Base-by-base conservation (phyloP, 139 green algal genomes). In the Micractinium sp. region DNA sequence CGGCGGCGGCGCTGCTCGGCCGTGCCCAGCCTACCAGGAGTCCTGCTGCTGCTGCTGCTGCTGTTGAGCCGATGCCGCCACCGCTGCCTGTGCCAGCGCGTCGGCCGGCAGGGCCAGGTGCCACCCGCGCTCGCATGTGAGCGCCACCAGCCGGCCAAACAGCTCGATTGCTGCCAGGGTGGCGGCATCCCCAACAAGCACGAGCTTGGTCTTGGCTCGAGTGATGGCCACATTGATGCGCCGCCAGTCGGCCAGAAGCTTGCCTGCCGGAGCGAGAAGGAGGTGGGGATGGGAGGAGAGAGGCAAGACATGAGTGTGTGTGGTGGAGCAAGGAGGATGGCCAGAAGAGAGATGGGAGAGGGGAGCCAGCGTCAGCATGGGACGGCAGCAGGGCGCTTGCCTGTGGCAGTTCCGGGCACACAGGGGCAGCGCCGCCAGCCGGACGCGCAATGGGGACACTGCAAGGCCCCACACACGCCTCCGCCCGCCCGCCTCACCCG, bases 201-300 rank as follows among this genome's bases (percentile, higher is more conserved):
- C 67, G 76, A 98, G 92, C 92, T 98, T 98, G 75, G 82, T 66
- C 81, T 94, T 93, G 36, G 98, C 96, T 14, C 97, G 92, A 4
- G 98, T 99, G 47, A 99, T 81, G 20, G 96, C 95, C 67, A 99
- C 98, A 89, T 99, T 99, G 67, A 99, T 90, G 36, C 98, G 94
- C 67, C 96, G 94, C 94, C 93, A 96, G 92, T 99, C 97, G 0
- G 80, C 66, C 36, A 99, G 93, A 87, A 99, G 87, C 31, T 87
- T 85, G 16, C 95, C 93, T 78, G 89, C 81, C 25, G 56, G 33
- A 23, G 20, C 2, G 22, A 23, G 20, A 71, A 71, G 85, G 47
- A 18, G 25, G 36, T 0, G n/a, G 35, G 61, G 81, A 35, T 36
- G 47, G 16, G 47, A 74, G 47, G 25, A 36, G 41, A 38, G 18